Evolutionary conservation across 495 filamentous ascomycete genomes (phyloP), one percentile per base, ranked within the genome.

Genomic region (Penicillium argentinense): DNA sequence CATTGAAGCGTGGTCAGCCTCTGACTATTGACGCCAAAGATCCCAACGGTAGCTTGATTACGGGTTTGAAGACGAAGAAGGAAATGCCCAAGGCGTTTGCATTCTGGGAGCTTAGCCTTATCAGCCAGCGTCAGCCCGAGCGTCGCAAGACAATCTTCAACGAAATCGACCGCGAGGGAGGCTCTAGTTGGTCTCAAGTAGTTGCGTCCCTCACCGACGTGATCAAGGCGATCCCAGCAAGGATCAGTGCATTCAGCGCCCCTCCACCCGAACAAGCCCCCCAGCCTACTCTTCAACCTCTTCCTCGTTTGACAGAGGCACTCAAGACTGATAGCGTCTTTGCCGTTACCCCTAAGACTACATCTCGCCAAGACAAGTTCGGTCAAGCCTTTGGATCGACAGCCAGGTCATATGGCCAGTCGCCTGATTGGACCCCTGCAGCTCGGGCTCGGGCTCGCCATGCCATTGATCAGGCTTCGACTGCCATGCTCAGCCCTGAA

Each of bases 41-140:
- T 68, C 91, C 93, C 1, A 98, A 95, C 54, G 92, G 89, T 26
- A 96, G 85, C 56, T 72, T 98, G 29, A 62, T 97, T 34, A 88
- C 82, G 42, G 93, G 93, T 1, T 67, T 98, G 36, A 89, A 83
- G 51, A 80, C 85, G 14, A 91, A 72, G 53, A 76, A 74, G 44
- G 57, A 67, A 14, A 49, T 69, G 17, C 63, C 71, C 8, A 71
- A 89, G 71, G 70, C 80, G 3, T 92, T 92, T 62, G 92, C 93
- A 18, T 89, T 96, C 70, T 95, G 91, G 87, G 93, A 98, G 62
- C 74, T 97, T 14, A 76, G 79, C 22, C 77, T 85, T 45, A 95
- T 97, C 51, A 83, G 88, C 38, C 76, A 85, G 40, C 79, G 81
- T 24, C 89, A 82, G 47, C 71, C 82, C 8, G 78, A 80, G 7